Evolutionary conservation across 805 yeast species (phyloP).

Genomic region (Starmerella sp.): DNA sequence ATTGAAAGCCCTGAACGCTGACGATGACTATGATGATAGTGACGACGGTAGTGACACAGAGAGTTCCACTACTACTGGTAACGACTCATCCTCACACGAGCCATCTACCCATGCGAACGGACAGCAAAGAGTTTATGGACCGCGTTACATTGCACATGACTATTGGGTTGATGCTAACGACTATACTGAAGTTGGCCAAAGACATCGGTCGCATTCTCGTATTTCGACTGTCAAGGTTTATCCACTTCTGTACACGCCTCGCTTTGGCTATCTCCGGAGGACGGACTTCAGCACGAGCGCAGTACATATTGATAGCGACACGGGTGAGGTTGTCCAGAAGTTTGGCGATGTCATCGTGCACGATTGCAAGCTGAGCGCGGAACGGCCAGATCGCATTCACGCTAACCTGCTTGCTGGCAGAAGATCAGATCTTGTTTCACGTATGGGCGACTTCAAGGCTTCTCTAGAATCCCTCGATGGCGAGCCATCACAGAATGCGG

Average conservation of each 20-base stretch:
- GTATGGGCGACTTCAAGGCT: constrained; percentile 26
- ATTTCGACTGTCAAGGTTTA: constrained; percentile 35
- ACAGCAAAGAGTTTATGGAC: constrained; percentile 8
- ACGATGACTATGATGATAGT: constrained; percentile 24
- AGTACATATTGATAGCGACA: constrained; percentile 23
- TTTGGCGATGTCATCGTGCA: constrained; percentile 51
- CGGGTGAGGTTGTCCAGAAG: constrained; percentile 29
- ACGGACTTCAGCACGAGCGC: constrained; percentile 38
- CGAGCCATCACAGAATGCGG: constrained; percentile 9
- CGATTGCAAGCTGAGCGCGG: constrained; percentile 40
- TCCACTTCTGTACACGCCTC: constrained; percentile 59
- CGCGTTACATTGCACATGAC: constrained; percentile 11
- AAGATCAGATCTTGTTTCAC: constrained; percentile 25
- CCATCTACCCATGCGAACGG: constrained; percentile 3
- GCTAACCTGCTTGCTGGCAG: constrained; percentile 24
- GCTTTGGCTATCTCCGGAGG: constrained; percentile 57
- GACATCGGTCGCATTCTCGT: constrained; percentile 12
- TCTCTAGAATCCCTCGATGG: constrained; percentile 26
- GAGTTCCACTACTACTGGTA: constrained; percentile 1
- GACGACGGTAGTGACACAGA: constrained; percentile 26
- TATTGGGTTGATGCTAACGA: constrained; percentile 71
- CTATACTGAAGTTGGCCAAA: constrained; percentile 51
- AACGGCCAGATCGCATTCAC: constrained; percentile 26
- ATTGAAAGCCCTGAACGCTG: constrained; percentile 8
- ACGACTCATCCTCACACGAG: neutral